phyloP scores from a whole-genome alignment of 495 filamentous ascomycete species.

The Astrocystis sublimbata region DNA sequence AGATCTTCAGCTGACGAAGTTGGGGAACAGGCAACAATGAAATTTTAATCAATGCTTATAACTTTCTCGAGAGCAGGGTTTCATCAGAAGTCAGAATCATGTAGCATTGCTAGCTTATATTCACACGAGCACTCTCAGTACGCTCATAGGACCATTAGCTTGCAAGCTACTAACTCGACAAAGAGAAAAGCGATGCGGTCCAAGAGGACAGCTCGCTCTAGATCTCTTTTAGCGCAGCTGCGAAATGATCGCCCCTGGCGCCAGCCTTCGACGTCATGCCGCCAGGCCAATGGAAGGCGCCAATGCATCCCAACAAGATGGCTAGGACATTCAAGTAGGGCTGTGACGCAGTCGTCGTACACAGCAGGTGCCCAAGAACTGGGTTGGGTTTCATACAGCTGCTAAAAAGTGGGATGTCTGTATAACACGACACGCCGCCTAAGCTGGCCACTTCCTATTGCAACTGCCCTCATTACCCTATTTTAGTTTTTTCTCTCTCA shows the following conservation, averaged over 20 bases:
- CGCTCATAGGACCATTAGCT: too few species aligned
- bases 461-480: neutral
- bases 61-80: neutral
- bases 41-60: neutral
- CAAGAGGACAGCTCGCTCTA: neutral
- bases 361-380: too few species aligned
- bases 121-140: too few species aligned
- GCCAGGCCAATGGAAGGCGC: neutral
- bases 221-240: neutral
- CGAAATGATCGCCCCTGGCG: neutral
- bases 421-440: neutral
- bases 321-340: neutral
- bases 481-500: neutral
- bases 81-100: neutral
- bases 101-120: neutral
- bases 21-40: too few species aligned
- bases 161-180: too few species aligned
- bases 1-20: neutral
- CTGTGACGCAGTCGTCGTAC: neutral
- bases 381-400: neutral
- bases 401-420: slow-evolving; percentile 8
- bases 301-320: neutral
- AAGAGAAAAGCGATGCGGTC: neutral
- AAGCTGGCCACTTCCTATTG: neutral
- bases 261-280: slow-evolving; percentile 13